These are phyloP conservation scores for Ganoderma lucidum DNA, from an alignment of 1,284 basidiomycete species.

Conservation along the genomic window DNA sequence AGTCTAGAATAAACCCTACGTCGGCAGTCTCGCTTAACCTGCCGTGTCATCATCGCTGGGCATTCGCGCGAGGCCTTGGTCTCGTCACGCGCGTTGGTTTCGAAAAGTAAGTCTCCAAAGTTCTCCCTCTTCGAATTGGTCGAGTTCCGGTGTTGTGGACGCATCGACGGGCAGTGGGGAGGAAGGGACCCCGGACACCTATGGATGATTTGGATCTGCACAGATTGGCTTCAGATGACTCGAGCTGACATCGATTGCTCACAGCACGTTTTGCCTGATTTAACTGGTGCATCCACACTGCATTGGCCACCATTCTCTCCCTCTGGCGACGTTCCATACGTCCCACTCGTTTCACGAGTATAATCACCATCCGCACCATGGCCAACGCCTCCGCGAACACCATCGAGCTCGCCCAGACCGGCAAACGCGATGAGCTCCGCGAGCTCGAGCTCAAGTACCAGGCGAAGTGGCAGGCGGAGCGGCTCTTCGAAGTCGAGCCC, in stretches of 20 bases:
- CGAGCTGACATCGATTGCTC: conserved; percentile 35
- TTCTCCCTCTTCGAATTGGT: background rate
- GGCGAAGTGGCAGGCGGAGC: conserved; percentile 76
- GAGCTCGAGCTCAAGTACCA: conserved; percentile 89
- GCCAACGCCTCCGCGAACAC: conserved; percentile 39
- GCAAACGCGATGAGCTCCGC: conserved; percentile 90
- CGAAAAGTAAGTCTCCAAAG: background rate
- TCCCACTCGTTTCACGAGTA: conserved; percentile 35
- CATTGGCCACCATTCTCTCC: conserved; percentile 37
- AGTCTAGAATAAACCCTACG: conserved; percentile 5
- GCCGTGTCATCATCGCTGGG: background rate
- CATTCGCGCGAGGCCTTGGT: background rate
- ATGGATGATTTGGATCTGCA: conserved; percentile 9
- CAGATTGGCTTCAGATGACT: conserved; percentile 27
- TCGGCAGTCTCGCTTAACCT: background rate
- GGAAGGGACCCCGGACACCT: conserved; percentile 18
- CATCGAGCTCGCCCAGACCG: conserved; percentile 72
- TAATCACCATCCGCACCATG: conserved; percentile 25
- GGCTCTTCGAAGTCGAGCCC: conserved; percentile 86
- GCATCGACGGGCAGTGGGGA: background rate
- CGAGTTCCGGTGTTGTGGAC: background rate
- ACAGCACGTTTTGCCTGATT: conserved; percentile 24
- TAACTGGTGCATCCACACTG: conserved; percentile 24
- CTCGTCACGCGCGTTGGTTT: background rate
- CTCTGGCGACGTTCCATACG: conserved; percentile 37